phyloP scores from a whole-genome alignment of 345 rosid genomes.

The Arabidopsis suecica region DNA sequence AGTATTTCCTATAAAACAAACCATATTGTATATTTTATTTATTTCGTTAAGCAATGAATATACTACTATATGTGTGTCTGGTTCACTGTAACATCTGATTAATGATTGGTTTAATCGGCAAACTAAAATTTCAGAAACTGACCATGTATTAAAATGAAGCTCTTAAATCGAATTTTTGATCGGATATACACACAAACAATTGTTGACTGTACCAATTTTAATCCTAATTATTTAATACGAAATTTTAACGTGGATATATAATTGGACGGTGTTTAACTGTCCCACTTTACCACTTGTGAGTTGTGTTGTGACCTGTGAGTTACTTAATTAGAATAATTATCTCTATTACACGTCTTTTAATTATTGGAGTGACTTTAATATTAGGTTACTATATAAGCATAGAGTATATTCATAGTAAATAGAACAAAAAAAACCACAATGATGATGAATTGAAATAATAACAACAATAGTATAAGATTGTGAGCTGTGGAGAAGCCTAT shows the following conservation, averaged over 20 bases:
- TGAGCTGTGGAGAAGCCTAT: conserved; percentile 45
- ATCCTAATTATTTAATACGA: neutral
- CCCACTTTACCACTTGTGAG: conserved; percentile 32
- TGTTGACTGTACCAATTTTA: neutral
- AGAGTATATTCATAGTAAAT: conserved; percentile 18
- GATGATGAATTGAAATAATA: conserved; percentile 17
- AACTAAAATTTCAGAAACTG: neutral
- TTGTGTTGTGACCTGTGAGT: conserved; percentile 20
- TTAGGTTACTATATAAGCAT: conserved; percentile 15
- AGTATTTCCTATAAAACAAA: conserved; percentile 3
- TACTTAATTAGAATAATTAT: neutral
- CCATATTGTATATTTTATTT: conserved; percentile 1
- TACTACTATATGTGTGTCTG: neutral
- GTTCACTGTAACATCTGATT: conserved; percentile 27
- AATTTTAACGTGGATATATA: neutral
- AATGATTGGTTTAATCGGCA: conserved; percentile 27
- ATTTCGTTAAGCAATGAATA: neutral
- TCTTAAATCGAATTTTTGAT: neutral
- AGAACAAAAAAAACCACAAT: conserved; percentile 4
- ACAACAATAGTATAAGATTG: conserved; percentile 21
- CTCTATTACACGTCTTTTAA: conserved; percentile 11
- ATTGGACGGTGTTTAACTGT: conserved; percentile 40
- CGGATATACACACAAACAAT: neutral
- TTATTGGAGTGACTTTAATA: conserved; percentile 16
- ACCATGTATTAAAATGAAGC: neutral